phyloP scores from a whole-genome alignment of 2,329 filamentous ascomycete genomes.

The Aspergillus unguis region DNA sequence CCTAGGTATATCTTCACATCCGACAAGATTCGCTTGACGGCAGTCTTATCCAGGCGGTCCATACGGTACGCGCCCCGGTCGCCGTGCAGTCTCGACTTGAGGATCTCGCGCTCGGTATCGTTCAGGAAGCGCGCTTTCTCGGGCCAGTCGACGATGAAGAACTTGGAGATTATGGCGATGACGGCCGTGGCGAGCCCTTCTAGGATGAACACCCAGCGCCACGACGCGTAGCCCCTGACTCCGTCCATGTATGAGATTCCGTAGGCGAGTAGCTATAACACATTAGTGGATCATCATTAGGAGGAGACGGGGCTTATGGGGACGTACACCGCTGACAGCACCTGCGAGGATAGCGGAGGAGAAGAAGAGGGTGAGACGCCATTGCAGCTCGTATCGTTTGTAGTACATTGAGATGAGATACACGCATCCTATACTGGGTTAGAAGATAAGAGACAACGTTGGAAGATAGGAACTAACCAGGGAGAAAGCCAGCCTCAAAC shows the following conservation, averaged over 20 bases:
- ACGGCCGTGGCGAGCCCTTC: background rate
- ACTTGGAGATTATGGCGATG: background rate
- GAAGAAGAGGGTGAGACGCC: background rate
- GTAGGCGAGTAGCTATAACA: background rate
- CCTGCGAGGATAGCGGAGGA: background rate
- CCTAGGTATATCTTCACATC: constrained; percentile 16
- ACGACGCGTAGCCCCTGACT: background rate
- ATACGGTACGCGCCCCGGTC: background rate
- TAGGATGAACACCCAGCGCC: constrained; percentile 4
- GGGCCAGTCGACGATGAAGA: background rate
- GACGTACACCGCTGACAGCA: background rate
- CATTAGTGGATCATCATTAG: no score
- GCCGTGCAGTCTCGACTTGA: background rate
- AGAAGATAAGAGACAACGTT: no score
- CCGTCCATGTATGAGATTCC: background rate
- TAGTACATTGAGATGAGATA: constrained; percentile 4
- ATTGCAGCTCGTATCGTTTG: background rate
- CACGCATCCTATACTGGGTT: background rate
- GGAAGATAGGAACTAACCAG: background rate
- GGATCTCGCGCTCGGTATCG: background rate
- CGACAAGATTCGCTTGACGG: background rate
- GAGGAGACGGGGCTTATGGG: no score
- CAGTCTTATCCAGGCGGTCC: background rate
- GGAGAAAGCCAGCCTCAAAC: background rate
- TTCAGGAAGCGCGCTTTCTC: background rate